Percentiles rank a stretch among this genome's conserved stretches.
Evolutionary conservation across 148 eudicot genomes (phyloP).

Genomic region (Cornus suecica): DNA sequence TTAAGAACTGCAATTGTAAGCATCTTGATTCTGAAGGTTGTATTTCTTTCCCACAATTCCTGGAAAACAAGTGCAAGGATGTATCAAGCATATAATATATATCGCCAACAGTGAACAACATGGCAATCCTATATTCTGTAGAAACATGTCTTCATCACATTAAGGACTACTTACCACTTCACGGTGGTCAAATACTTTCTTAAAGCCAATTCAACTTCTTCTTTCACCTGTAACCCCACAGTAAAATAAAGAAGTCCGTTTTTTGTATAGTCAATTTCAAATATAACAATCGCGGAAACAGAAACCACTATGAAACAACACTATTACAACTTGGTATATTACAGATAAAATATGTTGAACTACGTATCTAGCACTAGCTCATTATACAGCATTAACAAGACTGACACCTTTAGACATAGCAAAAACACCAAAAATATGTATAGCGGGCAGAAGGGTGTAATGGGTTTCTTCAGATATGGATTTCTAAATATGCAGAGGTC

Average conservation of each 20-base stretch:
- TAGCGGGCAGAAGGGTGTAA: too few species aligned
- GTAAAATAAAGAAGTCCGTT: background rate
- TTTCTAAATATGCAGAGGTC: too few species aligned
- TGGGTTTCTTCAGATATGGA: too few species aligned
- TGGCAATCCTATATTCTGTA: background rate
- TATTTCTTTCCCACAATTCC: constrained; percentile 59
- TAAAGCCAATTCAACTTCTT: constrained; percentile 85
- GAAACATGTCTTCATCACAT: background rate
- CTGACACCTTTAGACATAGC: background rate
- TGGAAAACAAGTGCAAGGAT: constrained; percentile 17
- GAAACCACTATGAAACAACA: constrained; percentile 38
- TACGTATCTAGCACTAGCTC: background rate
- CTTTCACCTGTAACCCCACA: constrained; percentile 64
- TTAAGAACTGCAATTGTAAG: constrained; percentile 60
- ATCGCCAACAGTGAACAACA: background rate
- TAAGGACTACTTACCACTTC: constrained; percentile 42
- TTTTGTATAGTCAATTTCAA: background rate
- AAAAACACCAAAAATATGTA: background rate
- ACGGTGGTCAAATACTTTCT: constrained; percentile 56
- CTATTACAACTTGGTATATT: constrained; percentile 13
- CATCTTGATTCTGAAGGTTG: constrained; percentile 51
- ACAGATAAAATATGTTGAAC: background rate
- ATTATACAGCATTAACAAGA: background rate
- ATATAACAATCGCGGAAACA: background rate
- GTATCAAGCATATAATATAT: constrained; percentile 1